These are phyloP conservation scores for Termitomyces sp. DNA, from an alignment of 768 basidiomycete genomes.

Conservation along the genomic window DNA sequence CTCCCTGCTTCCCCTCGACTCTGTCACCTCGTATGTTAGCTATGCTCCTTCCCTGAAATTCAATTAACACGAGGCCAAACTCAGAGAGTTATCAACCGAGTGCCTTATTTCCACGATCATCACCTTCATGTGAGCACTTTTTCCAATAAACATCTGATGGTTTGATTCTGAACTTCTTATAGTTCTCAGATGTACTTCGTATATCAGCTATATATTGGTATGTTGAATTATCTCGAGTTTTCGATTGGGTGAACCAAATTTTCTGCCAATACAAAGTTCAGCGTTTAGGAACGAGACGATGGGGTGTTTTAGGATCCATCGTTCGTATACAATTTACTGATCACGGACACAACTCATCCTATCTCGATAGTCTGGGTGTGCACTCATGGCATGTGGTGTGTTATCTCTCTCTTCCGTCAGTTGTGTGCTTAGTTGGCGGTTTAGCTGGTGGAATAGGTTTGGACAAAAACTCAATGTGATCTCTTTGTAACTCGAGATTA, in stretches of 20 bases:
- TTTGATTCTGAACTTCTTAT: not conserved
- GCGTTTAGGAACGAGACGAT: constrained; percentile 21
- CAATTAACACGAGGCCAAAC: not conserved
- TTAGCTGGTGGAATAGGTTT: constrained; percentile 28
- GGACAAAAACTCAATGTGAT: not conserved
- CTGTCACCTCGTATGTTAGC: constrained; percentile 34
- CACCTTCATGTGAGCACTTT: constrained; percentile 35
- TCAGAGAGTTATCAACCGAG: constrained; percentile 37
- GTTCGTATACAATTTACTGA: constrained; percentile 18
- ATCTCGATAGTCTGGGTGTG: constrained; percentile 19
- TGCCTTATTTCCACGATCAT: constrained; percentile 40
- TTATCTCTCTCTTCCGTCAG: not conserved
- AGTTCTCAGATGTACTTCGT: constrained; percentile 33
- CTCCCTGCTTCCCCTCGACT: constrained; percentile 30
- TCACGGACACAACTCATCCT: not conserved
- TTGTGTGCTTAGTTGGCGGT: constrained; percentile 5
- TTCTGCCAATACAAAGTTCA: constrained; percentile 17
- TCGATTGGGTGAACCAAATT: not conserved
- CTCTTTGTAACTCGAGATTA: not conserved
- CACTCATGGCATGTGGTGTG: constrained; percentile 28
- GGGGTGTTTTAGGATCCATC: constrained; percentile 24
- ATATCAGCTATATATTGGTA: constrained; percentile 36
- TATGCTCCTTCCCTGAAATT: constrained; percentile 2
- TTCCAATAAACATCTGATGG: not conserved
- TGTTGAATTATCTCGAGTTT: not conserved